Conservation (phyloP, 176 grass and related monocot species). For the Alopecurus myosuroides region DNA sequence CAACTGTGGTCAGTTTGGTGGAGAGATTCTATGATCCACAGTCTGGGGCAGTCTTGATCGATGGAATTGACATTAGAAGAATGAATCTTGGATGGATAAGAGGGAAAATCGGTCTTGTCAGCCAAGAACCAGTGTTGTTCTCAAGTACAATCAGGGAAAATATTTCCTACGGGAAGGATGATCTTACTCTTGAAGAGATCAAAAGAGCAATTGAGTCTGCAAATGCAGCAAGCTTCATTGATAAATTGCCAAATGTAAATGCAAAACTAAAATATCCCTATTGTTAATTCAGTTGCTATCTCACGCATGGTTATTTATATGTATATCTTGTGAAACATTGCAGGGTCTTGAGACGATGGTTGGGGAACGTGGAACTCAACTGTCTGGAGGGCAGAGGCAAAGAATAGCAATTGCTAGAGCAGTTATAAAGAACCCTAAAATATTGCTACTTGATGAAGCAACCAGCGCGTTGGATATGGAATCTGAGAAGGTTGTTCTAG, state of each 20-base stretch:
- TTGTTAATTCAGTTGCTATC: not conserved
- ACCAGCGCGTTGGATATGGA: slow-evolving; percentile 89
- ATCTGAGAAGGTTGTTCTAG: slow-evolving; percentile 78
- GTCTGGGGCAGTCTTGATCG: slow-evolving; percentile 76
- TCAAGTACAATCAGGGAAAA: slow-evolving; percentile 78
- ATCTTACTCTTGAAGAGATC: slow-evolving; percentile 52
- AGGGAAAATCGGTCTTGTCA: slow-evolving; percentile 77
- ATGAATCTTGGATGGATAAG: slow-evolving; percentile 68
- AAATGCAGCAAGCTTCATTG: slow-evolving; percentile 80
- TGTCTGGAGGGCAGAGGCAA: slow-evolving; percentile 90
- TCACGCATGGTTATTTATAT: not conserved
- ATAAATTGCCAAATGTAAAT: slow-evolving; percentile 80
- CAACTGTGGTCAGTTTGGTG: slow-evolving; percentile 79
- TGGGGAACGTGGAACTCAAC: slow-evolving; percentile 78
- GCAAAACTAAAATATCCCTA: not conserved
- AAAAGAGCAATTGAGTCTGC: slow-evolving; percentile 55
- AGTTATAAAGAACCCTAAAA: slow-evolving; percentile 76
- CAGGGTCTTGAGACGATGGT: slow-evolving; percentile 86
- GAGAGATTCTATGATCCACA: slow-evolving; percentile 92
- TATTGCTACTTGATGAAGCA: slow-evolving; percentile 92
- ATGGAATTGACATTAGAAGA: slow-evolving; percentile 69
- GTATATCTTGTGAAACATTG: slow-evolving; percentile 17
- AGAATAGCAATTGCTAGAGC: slow-evolving; percentile 91
- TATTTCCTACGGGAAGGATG: slow-evolving; percentile 72
- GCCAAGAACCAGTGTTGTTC: slow-evolving; percentile 88